Evolutionary conservation across 2,329 filamentous ascomycete genomes (phyloP).

Genomic region (Didymella arachidicola): DNA sequence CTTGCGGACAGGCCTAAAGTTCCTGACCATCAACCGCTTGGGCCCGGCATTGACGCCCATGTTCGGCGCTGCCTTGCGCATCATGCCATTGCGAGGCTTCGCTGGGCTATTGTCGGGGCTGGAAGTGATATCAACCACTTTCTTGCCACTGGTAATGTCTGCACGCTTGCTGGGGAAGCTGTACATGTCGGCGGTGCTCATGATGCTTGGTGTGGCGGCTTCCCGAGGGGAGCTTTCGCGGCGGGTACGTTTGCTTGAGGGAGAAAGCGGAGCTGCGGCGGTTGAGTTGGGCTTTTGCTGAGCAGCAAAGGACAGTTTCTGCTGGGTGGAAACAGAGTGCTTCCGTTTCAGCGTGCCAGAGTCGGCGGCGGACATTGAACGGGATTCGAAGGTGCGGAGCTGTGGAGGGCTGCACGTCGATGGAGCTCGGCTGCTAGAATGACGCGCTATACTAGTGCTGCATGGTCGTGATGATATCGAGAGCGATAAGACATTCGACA

Average conservation of each 20-base stretch:
- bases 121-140: slow-evolving; percentile 42
- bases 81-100: slow-evolving; percentile 51
- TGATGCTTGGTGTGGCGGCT: slow-evolving; percentile 26
- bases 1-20: slow-evolving; percentile 72
- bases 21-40: slow-evolving; percentile 92
- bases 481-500: slow-evolving; percentile 2
- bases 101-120: slow-evolving; percentile 54
- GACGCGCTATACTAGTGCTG: slow-evolving; percentile 35
- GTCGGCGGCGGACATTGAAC: slow-evolving; percentile 46
- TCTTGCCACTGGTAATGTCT: slow-evolving; percentile 22
- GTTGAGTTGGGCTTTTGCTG: slow-evolving; percentile 45
- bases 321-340: slow-evolving; percentile 48
- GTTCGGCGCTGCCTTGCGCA: slow-evolving; percentile 64
- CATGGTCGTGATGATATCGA: slow-evolving; percentile 18
- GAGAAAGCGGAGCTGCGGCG: slow-evolving; percentile 38
- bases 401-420: slow-evolving; percentile 28
- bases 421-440: slow-evolving; percentile 31
- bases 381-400: slow-evolving; percentile 25
- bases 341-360: slow-evolving; percentile 48
- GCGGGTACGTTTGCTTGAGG: slow-evolving; percentile 43
- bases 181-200: slow-evolving; percentile 48
- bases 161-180: slow-evolving; percentile 45
- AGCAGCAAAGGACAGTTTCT: slow-evolving; percentile 47
- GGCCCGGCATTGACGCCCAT: slow-evolving; percentile 71
- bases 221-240: slow-evolving; percentile 35